These are phyloP conservation scores for Dothidotthia symphoricarpi DNA, from an alignment of 2,329 filamentous ascomycete species.

Conservation along the genomic window DNA sequence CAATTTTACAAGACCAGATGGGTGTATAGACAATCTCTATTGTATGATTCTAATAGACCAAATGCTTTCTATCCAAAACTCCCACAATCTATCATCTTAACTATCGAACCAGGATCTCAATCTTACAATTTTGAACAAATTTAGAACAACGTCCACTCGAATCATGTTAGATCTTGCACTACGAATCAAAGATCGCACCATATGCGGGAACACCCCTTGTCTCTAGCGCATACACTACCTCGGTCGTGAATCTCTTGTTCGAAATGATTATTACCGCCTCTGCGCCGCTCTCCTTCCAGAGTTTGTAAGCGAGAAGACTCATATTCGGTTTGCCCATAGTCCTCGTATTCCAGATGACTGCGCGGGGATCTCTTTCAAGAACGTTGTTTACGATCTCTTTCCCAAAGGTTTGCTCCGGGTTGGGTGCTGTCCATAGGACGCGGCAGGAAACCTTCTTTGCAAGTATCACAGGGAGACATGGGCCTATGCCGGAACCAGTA, in stretches of 20 bases:
- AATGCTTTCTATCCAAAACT: no score
- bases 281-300: conserved; percentile 52
- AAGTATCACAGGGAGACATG: conserved; percentile 55
- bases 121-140: no score
- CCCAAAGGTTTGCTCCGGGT: conserved; percentile 65
- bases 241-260: conserved; percentile 67
- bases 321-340: conserved; percentile 63
- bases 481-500: conserved; percentile 41
- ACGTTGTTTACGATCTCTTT: conserved; percentile 59
- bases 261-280: conserved; percentile 75
- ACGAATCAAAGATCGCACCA: conserved; percentile 73
- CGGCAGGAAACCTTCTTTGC: conserved; percentile 51
- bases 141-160: no score
- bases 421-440: conserved; percentile 69
- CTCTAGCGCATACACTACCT: conserved; percentile 69
- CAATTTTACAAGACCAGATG: no score
- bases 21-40: no score
- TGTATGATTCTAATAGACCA: no score
- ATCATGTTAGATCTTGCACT: no score
- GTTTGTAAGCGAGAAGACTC: conserved; percentile 55
- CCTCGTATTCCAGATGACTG: conserved; percentile 68
- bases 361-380: conserved; percentile 58
- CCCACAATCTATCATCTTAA: no score
- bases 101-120: no score
- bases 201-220: conserved; percentile 65